Evolutionary conservation across 2,329 filamentous ascomycete species (phyloP).

Genomic region (Orbilia quercus): DNA sequence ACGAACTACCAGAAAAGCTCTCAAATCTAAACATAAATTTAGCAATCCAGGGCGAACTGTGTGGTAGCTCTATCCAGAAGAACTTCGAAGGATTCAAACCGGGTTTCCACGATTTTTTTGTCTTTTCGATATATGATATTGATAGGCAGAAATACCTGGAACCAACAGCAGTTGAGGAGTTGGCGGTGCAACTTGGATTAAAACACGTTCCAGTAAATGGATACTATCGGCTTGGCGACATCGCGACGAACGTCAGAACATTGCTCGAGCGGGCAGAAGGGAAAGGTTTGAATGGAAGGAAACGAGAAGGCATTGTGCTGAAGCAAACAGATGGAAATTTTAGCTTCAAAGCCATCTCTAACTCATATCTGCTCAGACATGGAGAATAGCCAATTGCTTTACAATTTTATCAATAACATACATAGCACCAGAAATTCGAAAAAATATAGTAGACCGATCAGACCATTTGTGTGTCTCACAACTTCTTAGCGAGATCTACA

Average conservation of each 20-base stretch:
- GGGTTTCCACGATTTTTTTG: conserved; percentile 61
- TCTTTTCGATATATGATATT: conserved; percentile 62
- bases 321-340: conserved; percentile 56
- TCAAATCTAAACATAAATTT: conserved; percentile 56
- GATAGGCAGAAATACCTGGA: conserved; percentile 60
- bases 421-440: too few relatives aligned
- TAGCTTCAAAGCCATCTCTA: conserved; percentile 62
- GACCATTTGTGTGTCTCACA: too few relatives aligned
- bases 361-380: conserved; percentile 60
- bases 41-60: conserved; percentile 62
- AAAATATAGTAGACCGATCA: too few relatives aligned
- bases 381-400: conserved; percentile 50
- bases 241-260: conserved; percentile 54
- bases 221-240: conserved; percentile 17
- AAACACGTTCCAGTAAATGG: conserved; percentile 61
- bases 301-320: conserved; percentile 61
- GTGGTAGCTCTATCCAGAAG: conserved; percentile 60
- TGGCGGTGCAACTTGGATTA: conserved; percentile 60
- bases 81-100: conserved; percentile 61
- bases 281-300: conserved; percentile 55
- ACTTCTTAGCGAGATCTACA: neutral
- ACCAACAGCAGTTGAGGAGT: conserved; percentile 60
- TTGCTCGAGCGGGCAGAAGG: conserved; percentile 61
- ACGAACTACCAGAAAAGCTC: conserved; percentile 59
- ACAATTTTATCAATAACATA: too few relatives aligned